A percentile compares a stretch with the other conserved stretches of the same genome.
Conservation (phyloP, 805 yeast species). For the Cyberlindnera xishuangbannaensis region DNA sequence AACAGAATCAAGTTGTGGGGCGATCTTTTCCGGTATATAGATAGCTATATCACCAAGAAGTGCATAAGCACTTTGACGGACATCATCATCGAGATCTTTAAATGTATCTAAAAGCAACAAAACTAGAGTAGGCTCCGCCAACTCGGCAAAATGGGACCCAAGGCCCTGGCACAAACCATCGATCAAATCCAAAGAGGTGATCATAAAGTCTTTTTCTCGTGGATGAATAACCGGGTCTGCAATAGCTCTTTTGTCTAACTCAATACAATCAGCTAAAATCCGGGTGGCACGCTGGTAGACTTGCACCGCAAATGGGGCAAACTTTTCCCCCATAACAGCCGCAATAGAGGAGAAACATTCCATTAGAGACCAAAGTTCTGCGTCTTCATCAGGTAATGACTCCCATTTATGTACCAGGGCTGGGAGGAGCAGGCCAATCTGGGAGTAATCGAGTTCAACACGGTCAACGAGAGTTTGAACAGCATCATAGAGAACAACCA, state of each 20-base stretch:
- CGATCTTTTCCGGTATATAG: constrained; percentile 29
- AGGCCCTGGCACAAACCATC: constrained; percentile 94
- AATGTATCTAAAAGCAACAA: constrained; percentile 62
- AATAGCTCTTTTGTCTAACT: constrained; percentile 55
- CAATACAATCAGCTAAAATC: constrained; percentile 63
- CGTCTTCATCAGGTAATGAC: constrained; percentile 64
- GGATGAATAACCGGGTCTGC: constrained; percentile 62
- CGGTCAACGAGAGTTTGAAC: constrained; percentile 84
- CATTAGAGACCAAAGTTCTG: constrained; percentile 83
- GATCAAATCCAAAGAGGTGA: constrained; percentile 81
- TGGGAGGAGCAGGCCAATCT: constrained; percentile 62
- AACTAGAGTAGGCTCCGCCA: constrained; percentile 48
- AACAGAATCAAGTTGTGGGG: constrained; percentile 44
- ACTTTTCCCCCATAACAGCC: constrained; percentile 74
- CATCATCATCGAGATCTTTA: constrained; percentile 75
- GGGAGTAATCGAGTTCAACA: constrained; percentile 49
- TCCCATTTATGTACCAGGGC: constrained; percentile 84
- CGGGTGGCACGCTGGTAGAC: constrained; percentile 75
- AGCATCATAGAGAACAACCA: constrained; percentile 81
- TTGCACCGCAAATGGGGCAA: constrained; percentile 84
- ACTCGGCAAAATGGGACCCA: constrained; percentile 52
- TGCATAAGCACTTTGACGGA: constrained; percentile 91
- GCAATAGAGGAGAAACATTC: constrained; percentile 93
- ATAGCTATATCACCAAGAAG: constrained; percentile 85
- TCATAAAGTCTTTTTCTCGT: constrained; percentile 87